Conservation (phyloP, 2,329 filamentous ascomycete species). For the Bipolaris gigantea region DNA sequence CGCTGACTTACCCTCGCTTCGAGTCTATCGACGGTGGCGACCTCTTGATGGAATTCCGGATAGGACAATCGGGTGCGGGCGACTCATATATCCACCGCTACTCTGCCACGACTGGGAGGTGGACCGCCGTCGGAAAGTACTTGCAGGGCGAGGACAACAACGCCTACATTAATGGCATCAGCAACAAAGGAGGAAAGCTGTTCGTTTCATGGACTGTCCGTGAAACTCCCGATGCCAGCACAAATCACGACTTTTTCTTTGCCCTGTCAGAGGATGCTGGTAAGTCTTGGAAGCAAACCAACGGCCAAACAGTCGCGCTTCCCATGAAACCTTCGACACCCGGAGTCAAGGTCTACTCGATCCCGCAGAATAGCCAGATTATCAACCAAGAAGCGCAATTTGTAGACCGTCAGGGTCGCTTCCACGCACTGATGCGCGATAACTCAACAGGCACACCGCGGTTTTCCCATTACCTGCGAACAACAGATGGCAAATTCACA, state of each 20-base stretch:
- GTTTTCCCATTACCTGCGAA: conserved; percentile 42
- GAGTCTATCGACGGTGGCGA: conserved; percentile 44
- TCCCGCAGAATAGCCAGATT: conserved; percentile 52
- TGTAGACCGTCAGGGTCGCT: conserved; percentile 50
- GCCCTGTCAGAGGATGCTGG: conserved; percentile 53
- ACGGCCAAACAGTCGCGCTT: conserved; percentile 43
- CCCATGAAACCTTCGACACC: conserved; percentile 47
- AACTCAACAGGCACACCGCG: conserved; percentile 30
- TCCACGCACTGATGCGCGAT: conserved; percentile 56
- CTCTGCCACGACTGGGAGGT: conserved; percentile 40
- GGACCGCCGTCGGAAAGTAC: conserved; percentile 47
- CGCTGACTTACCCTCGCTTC: conserved; percentile 56
- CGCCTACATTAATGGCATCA: conserved; percentile 57
- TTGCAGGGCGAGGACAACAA: conserved; percentile 53
- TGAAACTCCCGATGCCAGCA: conserved; percentile 51
- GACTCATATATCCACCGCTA: conserved; percentile 55
- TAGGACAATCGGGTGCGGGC: conserved; percentile 55
- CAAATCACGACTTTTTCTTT: conserved; percentile 57
- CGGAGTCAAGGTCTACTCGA: conserved; percentile 51
- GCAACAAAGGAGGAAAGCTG: conserved; percentile 41
- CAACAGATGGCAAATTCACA: conserved; percentile 30
- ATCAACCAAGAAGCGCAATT: conserved; percentile 57
- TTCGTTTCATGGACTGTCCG: conserved; percentile 57
- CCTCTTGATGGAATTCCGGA: conserved; percentile 55
- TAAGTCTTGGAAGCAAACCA: conserved; percentile 49